Conservation (phyloP, 768 basidiomycete species). For the Strobilomyces dryophilus region DNA sequence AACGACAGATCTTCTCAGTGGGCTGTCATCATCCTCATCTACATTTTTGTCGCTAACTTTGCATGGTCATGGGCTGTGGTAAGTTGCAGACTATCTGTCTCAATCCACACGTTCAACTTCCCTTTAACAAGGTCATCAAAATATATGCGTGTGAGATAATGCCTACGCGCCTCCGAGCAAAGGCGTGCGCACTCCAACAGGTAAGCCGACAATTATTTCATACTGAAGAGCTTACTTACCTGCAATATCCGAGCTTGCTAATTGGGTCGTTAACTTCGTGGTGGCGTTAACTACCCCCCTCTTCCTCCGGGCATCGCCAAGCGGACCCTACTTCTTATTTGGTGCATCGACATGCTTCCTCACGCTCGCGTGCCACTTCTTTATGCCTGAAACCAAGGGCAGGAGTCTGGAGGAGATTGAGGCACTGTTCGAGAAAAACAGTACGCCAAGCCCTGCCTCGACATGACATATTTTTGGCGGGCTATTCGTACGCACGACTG, state of each 20-base stretch:
- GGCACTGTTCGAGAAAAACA: constrained; percentile 29
- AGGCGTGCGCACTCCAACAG: constrained; percentile 40
- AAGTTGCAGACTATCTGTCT: constrained; percentile 3
- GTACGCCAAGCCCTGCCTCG: background rate
- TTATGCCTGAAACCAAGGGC: constrained; percentile 44
- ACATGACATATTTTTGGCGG: background rate
- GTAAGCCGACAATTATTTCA: constrained; percentile 22
- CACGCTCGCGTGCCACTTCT: constrained; percentile 35
- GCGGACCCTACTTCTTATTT: constrained; percentile 47
- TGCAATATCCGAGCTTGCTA: constrained; percentile 15
- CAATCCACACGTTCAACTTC: background rate
- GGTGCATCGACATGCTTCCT: constrained; percentile 35
- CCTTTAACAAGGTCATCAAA: constrained; percentile 27
- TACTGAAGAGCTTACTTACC: background rate
- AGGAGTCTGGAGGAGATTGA: constrained; percentile 42
- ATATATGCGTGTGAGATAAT: constrained; percentile 45
- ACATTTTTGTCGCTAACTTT: constrained; percentile 43
- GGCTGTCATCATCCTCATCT: constrained; percentile 44
- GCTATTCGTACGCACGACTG: background rate
- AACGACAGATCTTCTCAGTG: constrained; percentile 26
- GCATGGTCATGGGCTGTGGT: constrained; percentile 42
- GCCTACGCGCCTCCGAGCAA: constrained; percentile 44
- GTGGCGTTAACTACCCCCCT: constrained; percentile 45
- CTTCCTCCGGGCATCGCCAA: constrained; percentile 41
- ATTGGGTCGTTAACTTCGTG: constrained; percentile 37